phyloP scores from a whole-genome alignment of 2,329 filamentous ascomycete species.

The Beauveria sp. region DNA sequence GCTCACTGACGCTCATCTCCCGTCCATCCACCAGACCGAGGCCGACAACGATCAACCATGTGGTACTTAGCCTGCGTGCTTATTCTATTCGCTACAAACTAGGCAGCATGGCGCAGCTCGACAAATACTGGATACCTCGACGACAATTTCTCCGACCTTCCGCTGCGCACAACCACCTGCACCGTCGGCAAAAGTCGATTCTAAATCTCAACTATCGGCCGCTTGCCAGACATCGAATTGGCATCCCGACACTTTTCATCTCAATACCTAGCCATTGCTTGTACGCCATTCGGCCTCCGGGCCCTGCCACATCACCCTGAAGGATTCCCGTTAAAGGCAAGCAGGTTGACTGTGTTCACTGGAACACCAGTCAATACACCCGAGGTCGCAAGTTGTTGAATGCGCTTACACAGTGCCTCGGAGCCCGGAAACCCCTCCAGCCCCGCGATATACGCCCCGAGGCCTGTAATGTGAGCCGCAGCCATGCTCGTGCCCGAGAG shows the following conservation, averaged over 20 bases:
- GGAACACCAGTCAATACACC: constrained; percentile 31
- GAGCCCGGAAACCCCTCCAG: constrained; percentile 25
- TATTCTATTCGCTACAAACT: neutral
- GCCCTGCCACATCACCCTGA: neutral
- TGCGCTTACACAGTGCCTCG: constrained; percentile 36
- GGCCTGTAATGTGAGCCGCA: constrained; percentile 34
- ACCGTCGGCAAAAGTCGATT: neutral
- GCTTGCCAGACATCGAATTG: no score
- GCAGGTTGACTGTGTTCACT: constrained; percentile 37
- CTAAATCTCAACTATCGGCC: neutral
- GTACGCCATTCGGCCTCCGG: no score
- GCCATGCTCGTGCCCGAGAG: constrained; percentile 42
- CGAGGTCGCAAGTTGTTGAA: constrained; percentile 33
- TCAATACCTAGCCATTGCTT: no score
- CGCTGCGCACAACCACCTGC: neutral
- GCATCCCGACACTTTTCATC: no score
- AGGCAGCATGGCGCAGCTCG: neutral
- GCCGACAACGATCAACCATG: neutral
- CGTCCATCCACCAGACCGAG: neutral
- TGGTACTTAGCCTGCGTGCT: neutral
- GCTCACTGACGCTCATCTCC: neutral
- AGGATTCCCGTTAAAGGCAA: constrained; percentile 43
- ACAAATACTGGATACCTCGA: neutral
- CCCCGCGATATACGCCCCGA: constrained; percentile 20
- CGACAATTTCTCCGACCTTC: no score